Evolutionary conservation across 129 eudicot species (phyloP).

Genomic region (Lactuca saligna): DNA sequence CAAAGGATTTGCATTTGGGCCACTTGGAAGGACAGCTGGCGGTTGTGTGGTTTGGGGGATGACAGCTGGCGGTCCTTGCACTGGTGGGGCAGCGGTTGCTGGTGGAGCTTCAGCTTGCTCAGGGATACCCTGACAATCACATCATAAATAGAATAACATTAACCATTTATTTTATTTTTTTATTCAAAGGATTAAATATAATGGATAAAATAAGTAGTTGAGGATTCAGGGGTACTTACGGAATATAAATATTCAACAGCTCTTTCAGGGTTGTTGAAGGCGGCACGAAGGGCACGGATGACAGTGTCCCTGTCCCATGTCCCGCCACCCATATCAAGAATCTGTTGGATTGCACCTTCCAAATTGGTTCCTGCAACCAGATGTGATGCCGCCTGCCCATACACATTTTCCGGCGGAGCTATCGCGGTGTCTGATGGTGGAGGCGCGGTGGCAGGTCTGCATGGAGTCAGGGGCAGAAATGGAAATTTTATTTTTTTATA

Average conservation of each 20-base stretch:
- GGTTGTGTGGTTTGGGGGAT: conserved; percentile 45
- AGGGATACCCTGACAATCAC: conserved; percentile 53
- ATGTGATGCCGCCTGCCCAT: conserved; percentile 35
- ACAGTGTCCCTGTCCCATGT: conserved; percentile 43
- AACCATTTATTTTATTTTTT: no score
- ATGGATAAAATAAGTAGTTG: no score
- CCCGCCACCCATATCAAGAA: conserved; percentile 45
- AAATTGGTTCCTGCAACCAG: conserved; percentile 34
- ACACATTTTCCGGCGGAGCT: conserved; percentile 30
- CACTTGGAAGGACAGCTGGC: conserved; percentile 50
- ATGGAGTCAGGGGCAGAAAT: not conserved
- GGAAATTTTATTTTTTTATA: not conserved
- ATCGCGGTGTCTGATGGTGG: not conserved
- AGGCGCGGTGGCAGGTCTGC: not conserved
- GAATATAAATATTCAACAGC: conserved; percentile 42
- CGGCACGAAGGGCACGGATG: conserved; percentile 44
- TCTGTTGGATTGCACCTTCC: conserved; percentile 40
- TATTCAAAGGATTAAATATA: no score
- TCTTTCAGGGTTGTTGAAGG: conserved; percentile 41
- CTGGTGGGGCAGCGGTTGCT: conserved; percentile 35
- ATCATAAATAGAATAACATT: no score
- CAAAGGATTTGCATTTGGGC: conserved; percentile 83
- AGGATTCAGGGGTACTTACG: not conserved
- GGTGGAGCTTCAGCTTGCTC: conserved; percentile 74
- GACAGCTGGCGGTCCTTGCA: conserved; percentile 26